phyloP scores from a whole-genome alignment of 768 basidiomycete species.

The Podaxis sp. region DNA sequence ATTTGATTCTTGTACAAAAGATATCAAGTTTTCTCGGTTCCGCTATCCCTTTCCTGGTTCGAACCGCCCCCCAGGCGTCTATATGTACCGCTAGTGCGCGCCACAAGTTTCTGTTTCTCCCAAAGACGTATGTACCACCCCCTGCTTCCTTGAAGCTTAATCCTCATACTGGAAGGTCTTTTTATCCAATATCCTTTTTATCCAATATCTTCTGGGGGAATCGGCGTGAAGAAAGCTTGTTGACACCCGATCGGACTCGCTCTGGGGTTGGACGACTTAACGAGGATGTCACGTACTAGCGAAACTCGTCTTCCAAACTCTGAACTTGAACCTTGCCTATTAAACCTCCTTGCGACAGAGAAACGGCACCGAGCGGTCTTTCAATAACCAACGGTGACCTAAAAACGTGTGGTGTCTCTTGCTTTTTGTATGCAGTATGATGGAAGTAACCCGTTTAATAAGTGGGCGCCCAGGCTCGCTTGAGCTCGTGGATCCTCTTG shows the following conservation, averaged over 20 bases:
- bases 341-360: neutral
- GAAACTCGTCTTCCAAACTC: neutral
- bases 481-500: neutral
- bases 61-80: neutral
- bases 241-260: neutral
- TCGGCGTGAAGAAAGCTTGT: too few species aligned
- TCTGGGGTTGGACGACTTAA: neutral
- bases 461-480: neutral
- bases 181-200: too few species aligned
- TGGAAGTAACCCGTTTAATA: neutral
- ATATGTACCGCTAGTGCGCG: neutral
- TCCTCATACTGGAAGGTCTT: too few species aligned
- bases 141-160: too few species aligned
- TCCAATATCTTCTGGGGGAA: too few species aligned
- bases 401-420: neutral
- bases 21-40: neutral
- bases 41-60: neutral
- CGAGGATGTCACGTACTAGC: neutral
- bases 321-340: neutral
- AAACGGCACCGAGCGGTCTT: neutral
- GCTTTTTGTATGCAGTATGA: neutral
- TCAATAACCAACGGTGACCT: neutral
- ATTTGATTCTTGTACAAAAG: neutral
- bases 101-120: neutral
- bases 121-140: neutral